These are phyloP conservation scores for Penicillium digitatum DNA, from an alignment of 2,329 filamentous ascomycete genomes.

Conservation along the genomic window DNA sequence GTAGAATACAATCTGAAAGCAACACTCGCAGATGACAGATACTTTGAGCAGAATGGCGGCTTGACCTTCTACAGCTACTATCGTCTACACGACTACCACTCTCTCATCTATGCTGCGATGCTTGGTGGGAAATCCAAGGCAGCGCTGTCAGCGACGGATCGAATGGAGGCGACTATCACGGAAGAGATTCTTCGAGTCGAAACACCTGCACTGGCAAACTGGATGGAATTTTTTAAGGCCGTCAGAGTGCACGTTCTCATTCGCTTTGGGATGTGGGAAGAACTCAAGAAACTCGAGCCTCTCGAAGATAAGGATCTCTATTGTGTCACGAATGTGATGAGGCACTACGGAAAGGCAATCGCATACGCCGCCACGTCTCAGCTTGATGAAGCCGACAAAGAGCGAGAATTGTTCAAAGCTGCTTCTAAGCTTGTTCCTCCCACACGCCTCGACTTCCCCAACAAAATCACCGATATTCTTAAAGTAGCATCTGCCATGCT, in stretches of 20 bases:
- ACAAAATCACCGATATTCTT: conserved; percentile 60
- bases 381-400: conserved; percentile 51
- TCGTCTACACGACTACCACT: conserved; percentile 68
- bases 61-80: conserved; percentile 72
- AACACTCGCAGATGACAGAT: conserved; percentile 64
- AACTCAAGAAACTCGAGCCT: conserved; percentile 55
- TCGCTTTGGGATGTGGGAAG: conserved; percentile 68
- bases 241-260: conserved; percentile 66
- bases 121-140: conserved; percentile 62
- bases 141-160: conserved; percentile 56
- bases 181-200: conserved; percentile 60
- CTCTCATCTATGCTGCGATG: conserved; percentile 71
- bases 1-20: conserved; percentile 64
- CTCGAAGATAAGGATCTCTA: conserved; percentile 60
- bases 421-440: conserved; percentile 53
- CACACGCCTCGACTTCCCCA: conserved; percentile 64
- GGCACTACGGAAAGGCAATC: conserved; percentile 63
- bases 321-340: conserved; percentile 64
- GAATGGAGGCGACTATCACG: conserved; percentile 60
- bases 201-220: conserved; percentile 71
- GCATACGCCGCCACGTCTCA: conserved; percentile 58
- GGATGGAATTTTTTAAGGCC: conserved; percentile 67
- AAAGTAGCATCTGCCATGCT: conserved; percentile 61
- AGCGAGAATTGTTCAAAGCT: conserved; percentile 50
- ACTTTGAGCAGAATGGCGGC: conserved; percentile 54